These are phyloP conservation scores for Periconia sp. DNA, from an alignment of 2,329 filamentous ascomycete species.

Conservation along the genomic window DNA sequence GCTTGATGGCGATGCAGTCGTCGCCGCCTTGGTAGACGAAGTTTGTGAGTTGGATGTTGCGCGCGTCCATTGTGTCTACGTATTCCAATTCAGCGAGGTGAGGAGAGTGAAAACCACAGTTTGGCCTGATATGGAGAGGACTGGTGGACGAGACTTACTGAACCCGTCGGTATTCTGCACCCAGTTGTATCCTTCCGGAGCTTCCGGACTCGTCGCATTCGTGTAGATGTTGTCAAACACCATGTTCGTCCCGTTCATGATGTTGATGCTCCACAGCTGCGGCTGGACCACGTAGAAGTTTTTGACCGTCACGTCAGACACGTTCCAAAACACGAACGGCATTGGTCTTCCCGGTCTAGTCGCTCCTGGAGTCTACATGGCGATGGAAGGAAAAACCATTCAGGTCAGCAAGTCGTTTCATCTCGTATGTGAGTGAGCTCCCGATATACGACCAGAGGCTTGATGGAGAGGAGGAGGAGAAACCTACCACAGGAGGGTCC, in stretches of 20 bases:
- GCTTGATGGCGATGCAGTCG: slow-evolving; percentile 64
- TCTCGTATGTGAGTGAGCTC: too few relatives aligned
- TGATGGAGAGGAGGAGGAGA: too few relatives aligned
- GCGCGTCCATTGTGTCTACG: slow-evolving; percentile 56
- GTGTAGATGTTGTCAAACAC: slow-evolving; percentile 53
- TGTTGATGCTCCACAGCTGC: slow-evolving; percentile 57
- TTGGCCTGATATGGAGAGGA: too few relatives aligned
- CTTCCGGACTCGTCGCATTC: slow-evolving; percentile 55
- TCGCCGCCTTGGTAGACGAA: slow-evolving; percentile 61
- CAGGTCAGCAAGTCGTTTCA: neutral
- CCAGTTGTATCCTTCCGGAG: slow-evolving; percentile 57
- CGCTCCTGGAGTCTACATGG: neutral
- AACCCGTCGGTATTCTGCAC: slow-evolving; percentile 62
- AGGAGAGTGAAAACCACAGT: too few relatives aligned
- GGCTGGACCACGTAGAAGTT: slow-evolving; percentile 57
- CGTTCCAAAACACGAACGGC: slow-evolving; percentile 62
- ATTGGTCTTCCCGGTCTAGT: slow-evolving; percentile 57
- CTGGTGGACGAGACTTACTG: neutral
- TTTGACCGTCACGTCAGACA: slow-evolving; percentile 55
- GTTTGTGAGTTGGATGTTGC: slow-evolving; percentile 53
- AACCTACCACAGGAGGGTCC: slow-evolving; percentile 1
- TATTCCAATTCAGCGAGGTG: too few relatives aligned
- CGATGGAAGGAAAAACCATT: neutral
- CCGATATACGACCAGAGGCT: too few relatives aligned
- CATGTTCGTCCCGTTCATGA: slow-evolving; percentile 61